Percentiles rank a stretch among this genome's conserved stretches.
Conservation (phyloP, 805 yeast genomes). For the Danielia reshetovae region DNA sequence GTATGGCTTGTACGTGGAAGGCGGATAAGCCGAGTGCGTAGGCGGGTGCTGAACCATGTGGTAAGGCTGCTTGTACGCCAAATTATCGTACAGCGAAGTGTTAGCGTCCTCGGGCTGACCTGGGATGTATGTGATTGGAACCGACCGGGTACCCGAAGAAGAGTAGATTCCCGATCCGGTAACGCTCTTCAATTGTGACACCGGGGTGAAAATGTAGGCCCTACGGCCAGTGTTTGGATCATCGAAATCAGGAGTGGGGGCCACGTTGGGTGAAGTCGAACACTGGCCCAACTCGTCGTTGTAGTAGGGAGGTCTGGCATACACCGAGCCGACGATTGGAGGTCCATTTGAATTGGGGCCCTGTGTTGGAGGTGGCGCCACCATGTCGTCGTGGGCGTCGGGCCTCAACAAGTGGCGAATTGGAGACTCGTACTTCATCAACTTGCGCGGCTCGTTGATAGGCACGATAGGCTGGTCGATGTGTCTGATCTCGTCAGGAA, state of each 20-base stretch:
- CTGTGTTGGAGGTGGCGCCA: constrained; percentile 76
- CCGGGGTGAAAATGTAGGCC: constrained; percentile 43
- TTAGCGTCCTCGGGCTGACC: constrained; percentile 8
- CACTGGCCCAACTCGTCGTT: constrained; percentile 84
- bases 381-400: constrained; percentile 67
- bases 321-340: constrained; percentile 91
- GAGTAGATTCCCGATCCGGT: constrained; percentile 10
- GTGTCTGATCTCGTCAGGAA: constrained; percentile 90
- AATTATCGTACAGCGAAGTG: constrained; percentile 2
- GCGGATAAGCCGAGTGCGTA: constrained; percentile 2
- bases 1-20: constrained; percentile 1
- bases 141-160: constrained; percentile 14
- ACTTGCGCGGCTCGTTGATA: constrained; percentile 58
- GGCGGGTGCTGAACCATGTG: constrained; percentile 1
- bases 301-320: constrained; percentile 66
- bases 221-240: constrained; percentile 31
- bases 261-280: constrained; percentile 38
- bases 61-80: constrained; percentile 3
- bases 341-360: constrained; percentile 82
- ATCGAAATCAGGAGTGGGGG: constrained; percentile 36
- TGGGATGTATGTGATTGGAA: constrained; percentile 11
- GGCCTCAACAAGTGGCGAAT: constrained; percentile 72
- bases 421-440: constrained; percentile 81
- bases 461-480: constrained; percentile 77
- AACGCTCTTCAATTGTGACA: constrained; percentile 39